Base-by-base conservation (phyloP, 2,329 filamentous ascomycete genomes). In the Claviceps sp. region DNA sequence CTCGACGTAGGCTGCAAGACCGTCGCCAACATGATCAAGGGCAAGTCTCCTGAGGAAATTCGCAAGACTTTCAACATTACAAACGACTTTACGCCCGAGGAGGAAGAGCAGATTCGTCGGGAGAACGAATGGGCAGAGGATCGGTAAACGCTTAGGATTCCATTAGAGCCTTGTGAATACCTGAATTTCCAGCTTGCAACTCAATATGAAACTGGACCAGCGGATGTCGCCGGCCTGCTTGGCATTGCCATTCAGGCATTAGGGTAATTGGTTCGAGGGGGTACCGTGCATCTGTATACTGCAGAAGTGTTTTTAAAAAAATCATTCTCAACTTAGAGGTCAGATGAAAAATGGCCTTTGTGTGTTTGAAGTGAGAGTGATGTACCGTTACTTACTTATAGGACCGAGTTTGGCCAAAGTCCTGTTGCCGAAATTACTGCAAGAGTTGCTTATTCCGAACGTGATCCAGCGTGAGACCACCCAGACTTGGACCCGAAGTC, bases 11-110 rank as follows among this genome's bases (percentile, higher is more conserved):
- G 93, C 56, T 98, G 93, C 40, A 50, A 98, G 81, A 98, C 93
- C 0, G 93, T 98, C 16, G 93, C 93, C 56, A 98, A 98, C 74
- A 98, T 98, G 93, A 98, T 98, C 78, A 98, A 98, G 86, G 93
- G 93, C 73, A 98, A 98, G 79, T 95, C 89, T 0, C 93, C 93
- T 3, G 93, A 98, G 69, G 93, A 98, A 75, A 98, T 98, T 63
- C 87, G 93, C 50, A 98, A 97, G 79, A 98, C 93, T 0, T 98
- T 98, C 77, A 98, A 98, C 74, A 98, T 98, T 64, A 93, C 94
- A 64, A 98, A 98, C 63, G 93, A 98, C 70, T 98, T 98, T 73
- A 97, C 93, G 0, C 88, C 91, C 2, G 93, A 98, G 71, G 93
- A 98, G 73, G 93, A 98, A 71, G 93, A 98, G 66, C 93, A 98